A percentile compares a stretch with the other conserved stretches of the same genome.
Evolutionary conservation across 805 yeast genomes (phyloP).

Genomic region (Geotrichum ghanense): DNA sequence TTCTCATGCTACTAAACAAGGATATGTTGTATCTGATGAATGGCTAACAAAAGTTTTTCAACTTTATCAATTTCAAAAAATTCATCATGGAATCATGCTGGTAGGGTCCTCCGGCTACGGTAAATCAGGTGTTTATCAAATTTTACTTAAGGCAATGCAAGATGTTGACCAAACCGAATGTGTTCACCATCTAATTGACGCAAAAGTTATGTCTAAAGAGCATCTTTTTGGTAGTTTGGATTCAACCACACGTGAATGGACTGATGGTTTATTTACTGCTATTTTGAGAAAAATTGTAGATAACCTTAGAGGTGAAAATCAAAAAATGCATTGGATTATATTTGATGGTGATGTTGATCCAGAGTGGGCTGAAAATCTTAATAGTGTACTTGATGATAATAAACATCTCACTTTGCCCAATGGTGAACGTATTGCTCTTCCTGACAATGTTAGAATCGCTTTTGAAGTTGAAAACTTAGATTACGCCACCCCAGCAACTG

Average conservation of each 20-base stretch:
- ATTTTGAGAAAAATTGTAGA: constrained; percentile 46
- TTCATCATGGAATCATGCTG: constrained; percentile 71
- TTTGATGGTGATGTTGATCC: constrained; percentile 95
- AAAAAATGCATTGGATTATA: constrained; percentile 52
- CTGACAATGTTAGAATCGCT: constrained; percentile 48
- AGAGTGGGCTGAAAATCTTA: constrained; percentile 81
- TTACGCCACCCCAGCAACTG: constrained; percentile 80
- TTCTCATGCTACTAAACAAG: constrained; percentile 19
- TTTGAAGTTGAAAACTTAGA: constrained; percentile 65
- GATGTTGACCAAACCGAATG: constrained; percentile 28
- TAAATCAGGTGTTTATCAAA: constrained; percentile 45
- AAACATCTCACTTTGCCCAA: constrained; percentile 69
- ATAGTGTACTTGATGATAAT: constrained; percentile 87
- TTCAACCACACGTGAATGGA: constrained; percentile 77
- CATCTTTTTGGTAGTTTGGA: constrained; percentile 63
- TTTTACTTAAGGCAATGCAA: constrained; percentile 36
- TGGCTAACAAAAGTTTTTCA: constrained; percentile 53
- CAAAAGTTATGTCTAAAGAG: constrained; percentile 62
- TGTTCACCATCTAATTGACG: constrained; percentile 44
- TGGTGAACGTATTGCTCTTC: constrained; percentile 72
- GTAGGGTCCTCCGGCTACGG: constrained; percentile 74
- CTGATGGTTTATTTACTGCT: constrained; percentile 71
- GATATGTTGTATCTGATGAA: constrained; percentile 24
- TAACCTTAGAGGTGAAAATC: constrained; percentile 47
- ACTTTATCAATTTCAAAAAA: constrained; percentile 44